These are phyloP conservation scores for Beauveria caledonica DNA, from an alignment of 2,329 filamentous ascomycete genomes.

Conservation along the genomic window DNA sequence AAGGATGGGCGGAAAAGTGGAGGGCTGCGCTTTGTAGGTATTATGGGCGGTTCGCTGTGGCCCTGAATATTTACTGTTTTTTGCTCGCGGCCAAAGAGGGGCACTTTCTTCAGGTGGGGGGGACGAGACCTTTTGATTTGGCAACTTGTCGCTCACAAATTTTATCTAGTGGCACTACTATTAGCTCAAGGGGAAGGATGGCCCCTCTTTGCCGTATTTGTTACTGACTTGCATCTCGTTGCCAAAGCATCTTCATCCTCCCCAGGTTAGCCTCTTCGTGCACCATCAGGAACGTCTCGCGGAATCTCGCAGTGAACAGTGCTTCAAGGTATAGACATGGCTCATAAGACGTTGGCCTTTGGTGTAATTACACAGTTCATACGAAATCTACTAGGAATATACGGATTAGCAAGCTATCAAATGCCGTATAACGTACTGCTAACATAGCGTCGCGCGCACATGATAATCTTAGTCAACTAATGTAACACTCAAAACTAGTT, in stretches of 20 bases:
- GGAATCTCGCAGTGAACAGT: not conserved
- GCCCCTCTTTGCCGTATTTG: not conserved
- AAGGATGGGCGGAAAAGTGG: constrained; percentile 5
- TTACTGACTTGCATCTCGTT: not conserved
- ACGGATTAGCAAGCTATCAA: not conserved
- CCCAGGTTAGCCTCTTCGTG: not conserved
- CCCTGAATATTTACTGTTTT: not conserved
- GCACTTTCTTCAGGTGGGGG: constrained; percentile 6
- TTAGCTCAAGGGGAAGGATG: not conserved
- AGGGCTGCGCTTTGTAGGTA: not conserved
- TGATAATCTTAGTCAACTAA: not conserved
- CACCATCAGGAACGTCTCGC: not conserved
- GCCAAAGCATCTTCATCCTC: not conserved
- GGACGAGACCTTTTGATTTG: not conserved
- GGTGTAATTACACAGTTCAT: too few species aligned
- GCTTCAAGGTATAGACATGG: too few species aligned
- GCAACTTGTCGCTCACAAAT: not conserved
- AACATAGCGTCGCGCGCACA: not conserved
- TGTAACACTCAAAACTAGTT: not conserved
- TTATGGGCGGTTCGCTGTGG: not conserved
- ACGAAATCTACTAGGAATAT: too few species aligned
- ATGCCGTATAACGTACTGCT: not conserved
- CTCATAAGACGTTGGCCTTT: too few species aligned
- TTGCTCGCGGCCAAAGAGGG: not conserved
- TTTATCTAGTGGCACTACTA: not conserved